Evolutionary conservation across 2,329 filamentous ascomycete species (phyloP).

Genomic region (Fusarium camptoceras): DNA sequence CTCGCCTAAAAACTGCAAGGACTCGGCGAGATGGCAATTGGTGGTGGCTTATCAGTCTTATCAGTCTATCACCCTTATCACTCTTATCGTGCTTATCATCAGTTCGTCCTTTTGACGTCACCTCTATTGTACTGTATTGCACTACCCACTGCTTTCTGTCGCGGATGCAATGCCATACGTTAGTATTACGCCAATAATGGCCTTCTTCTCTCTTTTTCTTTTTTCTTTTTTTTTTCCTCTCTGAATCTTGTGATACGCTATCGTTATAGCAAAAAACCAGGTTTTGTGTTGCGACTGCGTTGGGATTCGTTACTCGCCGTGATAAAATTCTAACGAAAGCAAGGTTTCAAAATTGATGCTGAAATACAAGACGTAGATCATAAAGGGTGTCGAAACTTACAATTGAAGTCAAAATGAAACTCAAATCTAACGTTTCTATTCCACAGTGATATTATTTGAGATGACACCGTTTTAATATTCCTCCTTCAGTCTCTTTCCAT

Average conservation of each 20-base stretch:
- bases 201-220: neutral
- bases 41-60: neutral
- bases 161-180: neutral
- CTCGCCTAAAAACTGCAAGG: neutral
- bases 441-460: too few relatives aligned
- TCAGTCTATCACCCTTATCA: neutral
- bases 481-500: fast-evolving
- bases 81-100: neutral
- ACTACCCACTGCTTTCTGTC: neutral
- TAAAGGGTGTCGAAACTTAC: too few relatives aligned
- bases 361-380: too few relatives aligned
- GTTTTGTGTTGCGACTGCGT: neutral
- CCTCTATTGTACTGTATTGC: neutral
- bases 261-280: neutral
- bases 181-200: neutral
- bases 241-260: neutral
- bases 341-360: too few relatives aligned
- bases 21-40: neutral
- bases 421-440: neutral
- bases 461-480: neutral
- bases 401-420: neutral
- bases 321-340: too few relatives aligned
- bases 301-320: too few relatives aligned
- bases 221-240: neutral
- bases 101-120: neutral